These are phyloP conservation scores for Haematococcus sp. DNA, from an alignment of 139 green algal species.

Conservation along the genomic window DNA sequence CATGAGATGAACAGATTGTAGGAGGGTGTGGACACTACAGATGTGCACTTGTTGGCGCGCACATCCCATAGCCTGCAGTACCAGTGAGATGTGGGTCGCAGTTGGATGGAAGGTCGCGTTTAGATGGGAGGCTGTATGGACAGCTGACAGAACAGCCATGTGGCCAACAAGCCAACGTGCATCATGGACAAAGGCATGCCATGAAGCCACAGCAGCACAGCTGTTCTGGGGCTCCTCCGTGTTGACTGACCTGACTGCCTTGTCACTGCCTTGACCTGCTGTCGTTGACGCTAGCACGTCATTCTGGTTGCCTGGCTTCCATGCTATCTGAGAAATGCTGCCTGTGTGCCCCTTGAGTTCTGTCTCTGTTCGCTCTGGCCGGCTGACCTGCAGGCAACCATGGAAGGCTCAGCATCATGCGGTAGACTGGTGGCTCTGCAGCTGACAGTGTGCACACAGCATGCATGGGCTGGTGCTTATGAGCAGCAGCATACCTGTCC, in stretches of 20 bases:
- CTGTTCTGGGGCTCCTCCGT: too few species aligned
- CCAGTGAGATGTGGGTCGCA: too few species aligned
- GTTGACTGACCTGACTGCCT: background rate
- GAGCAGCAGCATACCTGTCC: background rate
- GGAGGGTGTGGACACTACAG: constrained; percentile 10
- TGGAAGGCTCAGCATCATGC: too few species aligned
- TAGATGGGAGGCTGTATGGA: too few species aligned
- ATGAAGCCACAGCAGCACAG: too few species aligned
- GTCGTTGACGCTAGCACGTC: constrained; percentile 5
- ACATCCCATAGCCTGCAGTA: constrained; percentile 26
- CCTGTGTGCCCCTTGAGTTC: constrained; percentile 12
- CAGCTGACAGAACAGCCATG: too few species aligned
- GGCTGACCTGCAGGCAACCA: constrained; percentile 1
- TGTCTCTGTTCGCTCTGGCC: constrained; percentile 8
- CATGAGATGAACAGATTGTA: constrained; percentile 27
- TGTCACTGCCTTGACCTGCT: constrained; percentile 4
- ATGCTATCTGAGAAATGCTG: background rate
- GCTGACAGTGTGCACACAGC: background rate
- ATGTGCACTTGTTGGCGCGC: constrained; percentile 21
- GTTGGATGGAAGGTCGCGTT: too few species aligned
- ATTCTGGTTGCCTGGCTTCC: constrained; percentile 5
- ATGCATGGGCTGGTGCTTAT: background rate
- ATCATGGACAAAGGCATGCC: too few species aligned
- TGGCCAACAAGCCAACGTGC: too few species aligned
- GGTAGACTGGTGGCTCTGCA: too few species aligned